These are phyloP conservation scores for Lasiodiplodia sp. DNA, from an alignment of 2,329 filamentous ascomycete species.

Conservation along the genomic window DNA sequence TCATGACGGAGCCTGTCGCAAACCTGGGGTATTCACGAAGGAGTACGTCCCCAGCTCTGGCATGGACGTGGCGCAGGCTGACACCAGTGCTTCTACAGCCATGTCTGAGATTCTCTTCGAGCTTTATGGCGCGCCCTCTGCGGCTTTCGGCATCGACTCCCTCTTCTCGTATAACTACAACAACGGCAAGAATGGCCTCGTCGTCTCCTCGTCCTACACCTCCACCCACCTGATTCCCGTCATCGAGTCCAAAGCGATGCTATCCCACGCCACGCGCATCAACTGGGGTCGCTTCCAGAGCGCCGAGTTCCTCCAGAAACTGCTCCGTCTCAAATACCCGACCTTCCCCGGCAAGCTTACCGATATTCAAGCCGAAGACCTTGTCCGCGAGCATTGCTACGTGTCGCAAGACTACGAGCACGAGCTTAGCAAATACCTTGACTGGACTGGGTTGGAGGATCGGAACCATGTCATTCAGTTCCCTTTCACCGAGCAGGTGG, in stretches of 20 bases:
- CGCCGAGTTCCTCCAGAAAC: slow-evolving; percentile 88
- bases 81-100: slow-evolving; percentile 61
- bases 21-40: slow-evolving; percentile 89
- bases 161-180: slow-evolving; percentile 97
- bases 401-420: slow-evolving; percentile 82
- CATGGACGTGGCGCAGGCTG: slow-evolving; percentile 32
- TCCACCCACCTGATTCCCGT: slow-evolving; percentile 96
- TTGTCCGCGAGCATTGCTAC: slow-evolving; percentile 90
- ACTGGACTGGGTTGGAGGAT: slow-evolving; percentile 92
- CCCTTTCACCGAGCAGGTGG: slow-evolving; percentile 88
- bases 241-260: slow-evolving; percentile 81
- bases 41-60: slow-evolving; percentile 63
- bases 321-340: slow-evolving; percentile 90
- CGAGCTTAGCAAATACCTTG: slow-evolving; percentile 79
- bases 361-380: slow-evolving; percentile 83
- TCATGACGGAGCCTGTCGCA: slow-evolving; percentile 95
- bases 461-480: slow-evolving; percentile 90
- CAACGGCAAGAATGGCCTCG: slow-evolving; percentile 82
- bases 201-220: slow-evolving; percentile 91
- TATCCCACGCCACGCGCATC: slow-evolving; percentile 84
- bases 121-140: slow-evolving; percentile 87
- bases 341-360: slow-evolving; percentile 87
- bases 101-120: slow-evolving; percentile 99
- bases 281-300: slow-evolving; percentile 95
- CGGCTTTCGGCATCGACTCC: slow-evolving; percentile 94